A percentile compares a stretch with the other conserved stretches of the same genome.
Evolutionary conservation across 208 protist genomes (phyloP).

Genomic region (Leishmania tarentolae): DNA sequence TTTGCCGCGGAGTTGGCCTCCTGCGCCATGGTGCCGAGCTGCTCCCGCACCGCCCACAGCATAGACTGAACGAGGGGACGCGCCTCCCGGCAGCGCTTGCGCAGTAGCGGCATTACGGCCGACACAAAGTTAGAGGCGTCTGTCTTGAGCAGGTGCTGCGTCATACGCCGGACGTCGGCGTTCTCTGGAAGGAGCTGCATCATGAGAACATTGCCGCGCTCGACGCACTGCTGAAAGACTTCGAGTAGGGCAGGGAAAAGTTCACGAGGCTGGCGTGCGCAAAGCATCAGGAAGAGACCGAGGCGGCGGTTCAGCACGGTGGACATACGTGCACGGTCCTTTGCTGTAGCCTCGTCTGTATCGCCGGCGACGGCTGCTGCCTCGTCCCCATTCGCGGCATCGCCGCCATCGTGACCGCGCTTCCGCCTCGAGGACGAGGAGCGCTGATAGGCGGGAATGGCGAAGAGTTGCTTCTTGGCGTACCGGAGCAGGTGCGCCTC

Average conservation of each 20-base stretch:
- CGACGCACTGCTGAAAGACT: slow-evolving; percentile 68
- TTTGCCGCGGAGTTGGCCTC: slow-evolving; percentile 8
- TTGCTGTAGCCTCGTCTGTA: slow-evolving; percentile 30
- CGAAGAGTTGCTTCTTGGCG: slow-evolving; percentile 65
- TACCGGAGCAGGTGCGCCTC: slow-evolving; percentile 65
- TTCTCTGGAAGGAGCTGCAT: slow-evolving; percentile 54
- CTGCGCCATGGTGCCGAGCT: slow-evolving; percentile 48
- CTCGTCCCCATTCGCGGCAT: slow-evolving; percentile 11
- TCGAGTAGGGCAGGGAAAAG: slow-evolving; percentile 70
- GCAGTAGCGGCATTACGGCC: slow-evolving; percentile 62
- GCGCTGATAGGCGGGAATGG: slow-evolving; percentile 48
- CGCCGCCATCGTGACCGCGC: slow-evolving; percentile 21
- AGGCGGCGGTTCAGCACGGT: slow-evolving; percentile 56
- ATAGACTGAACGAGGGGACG: slow-evolving; percentile 71
- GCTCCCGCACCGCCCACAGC: slow-evolving; percentile 52
- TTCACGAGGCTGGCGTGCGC: slow-evolving; percentile 62
- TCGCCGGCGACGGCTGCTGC: slow-evolving; percentile 1
- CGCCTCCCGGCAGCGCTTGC: slow-evolving; percentile 56
- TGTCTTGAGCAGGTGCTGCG: slow-evolving; percentile 53
- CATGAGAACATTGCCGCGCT: slow-evolving; percentile 54
- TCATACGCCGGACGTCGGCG: slow-evolving; percentile 62
- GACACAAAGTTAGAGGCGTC: slow-evolving; percentile 53
- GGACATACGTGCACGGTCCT: slow-evolving; percentile 29
- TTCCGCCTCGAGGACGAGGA: slow-evolving; percentile 15
- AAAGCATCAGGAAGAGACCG: slow-evolving; percentile 79